These are phyloP conservation scores for Neocucurbitaria cava DNA, from an alignment of 2,329 filamentous ascomycete species.

Conservation along the genomic window DNA sequence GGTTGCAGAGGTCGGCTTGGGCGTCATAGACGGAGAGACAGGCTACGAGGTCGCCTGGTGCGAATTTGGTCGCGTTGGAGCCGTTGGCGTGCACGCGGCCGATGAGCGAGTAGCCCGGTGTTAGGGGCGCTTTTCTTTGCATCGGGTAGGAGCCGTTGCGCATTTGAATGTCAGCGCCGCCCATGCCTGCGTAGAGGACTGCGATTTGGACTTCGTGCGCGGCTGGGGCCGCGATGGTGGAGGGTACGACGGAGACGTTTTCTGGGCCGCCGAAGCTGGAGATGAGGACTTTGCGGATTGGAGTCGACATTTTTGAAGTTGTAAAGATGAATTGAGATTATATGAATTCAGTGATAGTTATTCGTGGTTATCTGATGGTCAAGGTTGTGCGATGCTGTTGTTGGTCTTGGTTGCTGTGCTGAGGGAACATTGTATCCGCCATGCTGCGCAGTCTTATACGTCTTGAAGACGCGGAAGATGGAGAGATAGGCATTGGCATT, in stretches of 20 bases:
- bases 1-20: slow-evolving; percentile 56
- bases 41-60: slow-evolving; percentile 32
- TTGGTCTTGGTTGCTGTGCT: not conserved
- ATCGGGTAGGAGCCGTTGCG: slow-evolving; percentile 57
- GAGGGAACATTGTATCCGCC: not conserved
- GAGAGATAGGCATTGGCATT: not conserved
- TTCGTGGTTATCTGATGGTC: not conserved
- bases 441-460: not conserved
- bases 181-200: slow-evolving; percentile 58
- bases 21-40: slow-evolving; percentile 40
- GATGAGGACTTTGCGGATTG: slow-evolving; percentile 57
- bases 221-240: slow-evolving; percentile 49
- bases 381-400: not conserved
- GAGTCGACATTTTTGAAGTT: slow-evolving; percentile 25
- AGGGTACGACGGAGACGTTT: slow-evolving; percentile 46
- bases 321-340: not conserved
- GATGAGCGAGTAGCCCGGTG: slow-evolving; percentile 58
- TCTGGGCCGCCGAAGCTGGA: slow-evolving; percentile 53
- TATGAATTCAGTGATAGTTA: not conserved
- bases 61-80: slow-evolving; percentile 36
- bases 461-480: not conserved
- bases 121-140: slow-evolving; percentile 56
- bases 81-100: slow-evolving; percentile 54
- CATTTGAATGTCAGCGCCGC: slow-evolving; percentile 60
- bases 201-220: slow-evolving; percentile 57